These are phyloP conservation scores for Thielaviopsis populi DNA, from an alignment of 2,329 filamentous ascomycete species.

Conservation along the genomic window DNA sequence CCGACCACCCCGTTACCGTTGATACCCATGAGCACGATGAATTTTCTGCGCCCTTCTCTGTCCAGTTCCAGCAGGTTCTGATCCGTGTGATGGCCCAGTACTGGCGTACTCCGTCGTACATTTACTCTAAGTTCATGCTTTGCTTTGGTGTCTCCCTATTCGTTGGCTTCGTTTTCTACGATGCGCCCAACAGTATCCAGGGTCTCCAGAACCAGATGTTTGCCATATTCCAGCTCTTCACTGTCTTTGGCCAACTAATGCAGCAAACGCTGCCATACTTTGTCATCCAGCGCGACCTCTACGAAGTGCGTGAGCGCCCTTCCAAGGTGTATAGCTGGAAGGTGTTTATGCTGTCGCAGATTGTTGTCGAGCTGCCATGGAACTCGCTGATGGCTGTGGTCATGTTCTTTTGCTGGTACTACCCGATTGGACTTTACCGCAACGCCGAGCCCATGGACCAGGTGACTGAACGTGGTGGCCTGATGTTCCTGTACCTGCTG, in stretches of 20 bases:
- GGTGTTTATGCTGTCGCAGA: slow-evolving; percentile 69
- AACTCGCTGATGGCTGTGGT: slow-evolving; percentile 62
- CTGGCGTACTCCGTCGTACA: slow-evolving; percentile 80
- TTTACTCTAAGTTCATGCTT: slow-evolving; percentile 65
- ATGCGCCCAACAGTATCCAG: slow-evolving; percentile 54
- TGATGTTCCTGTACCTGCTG: slow-evolving; percentile 66
- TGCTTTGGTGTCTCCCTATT: slow-evolving; percentile 54
- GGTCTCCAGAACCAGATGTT: slow-evolving; percentile 81
- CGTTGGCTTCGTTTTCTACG: slow-evolving; percentile 69
- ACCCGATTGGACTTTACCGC: slow-evolving; percentile 60
- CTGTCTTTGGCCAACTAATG: slow-evolving; percentile 64
- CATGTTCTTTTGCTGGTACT: slow-evolving; percentile 74
- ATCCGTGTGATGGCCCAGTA: slow-evolving; percentile 76
- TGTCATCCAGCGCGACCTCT: slow-evolving; percentile 63
- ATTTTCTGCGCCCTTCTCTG: slow-evolving; percentile 60
- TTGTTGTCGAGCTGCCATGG: slow-evolving; percentile 76
- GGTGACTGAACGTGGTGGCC: slow-evolving; percentile 52
- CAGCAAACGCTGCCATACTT: slow-evolving; percentile 80
- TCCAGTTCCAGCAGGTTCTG: slow-evolving; percentile 53
- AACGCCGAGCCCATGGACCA: slow-evolving; percentile 50
- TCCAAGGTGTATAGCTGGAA: slow-evolving; percentile 77
- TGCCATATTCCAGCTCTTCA: slow-evolving; percentile 68
- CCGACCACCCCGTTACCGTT: slow-evolving; percentile 17
- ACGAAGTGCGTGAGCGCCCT: slow-evolving; percentile 72
- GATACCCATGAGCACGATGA: slow-evolving; percentile 33